These are phyloP conservation scores for Penicillium sp. DNA, from an alignment of 2,329 filamentous ascomycete species.

Conservation along the genomic window DNA sequence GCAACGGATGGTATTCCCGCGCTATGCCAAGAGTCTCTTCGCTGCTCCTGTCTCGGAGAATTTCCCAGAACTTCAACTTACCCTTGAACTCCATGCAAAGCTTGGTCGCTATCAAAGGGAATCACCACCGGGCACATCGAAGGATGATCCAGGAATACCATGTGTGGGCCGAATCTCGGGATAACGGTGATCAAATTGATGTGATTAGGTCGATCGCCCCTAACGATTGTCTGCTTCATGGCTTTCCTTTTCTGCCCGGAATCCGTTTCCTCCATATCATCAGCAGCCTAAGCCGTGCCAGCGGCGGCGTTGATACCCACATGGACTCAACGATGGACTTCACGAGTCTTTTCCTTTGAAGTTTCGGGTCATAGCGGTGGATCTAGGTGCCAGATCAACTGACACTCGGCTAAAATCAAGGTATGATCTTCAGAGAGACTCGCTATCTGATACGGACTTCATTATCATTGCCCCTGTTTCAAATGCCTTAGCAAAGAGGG, in stretches of 20 bases:
- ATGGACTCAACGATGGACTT: neutral
- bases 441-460: neutral
- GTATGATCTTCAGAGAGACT: neutral
- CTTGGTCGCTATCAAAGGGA: neutral
- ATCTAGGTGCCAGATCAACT: no score
- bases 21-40: conserved; percentile 16
- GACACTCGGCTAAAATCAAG: neutral
- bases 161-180: neutral
- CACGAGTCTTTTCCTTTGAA: neutral
- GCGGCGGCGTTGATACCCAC: neutral
- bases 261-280: no score
- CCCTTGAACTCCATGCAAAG: conserved; percentile 4
- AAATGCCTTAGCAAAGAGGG: neutral
- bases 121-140: neutral
- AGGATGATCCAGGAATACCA: neutral
- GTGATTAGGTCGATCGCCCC: neutral
- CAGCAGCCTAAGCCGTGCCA: no score
- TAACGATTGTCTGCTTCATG: no score
- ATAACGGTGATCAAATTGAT: neutral
- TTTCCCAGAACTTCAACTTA: no score
- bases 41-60: conserved; percentile 3
- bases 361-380: neutral
- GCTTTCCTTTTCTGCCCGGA: no score
- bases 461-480: conserved; percentile 4
- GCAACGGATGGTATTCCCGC: conserved; percentile 5